Evolutionary conservation across 352 stramenopile genomes (phyloP).

Genomic region (Globisporangium lucens): DNA sequence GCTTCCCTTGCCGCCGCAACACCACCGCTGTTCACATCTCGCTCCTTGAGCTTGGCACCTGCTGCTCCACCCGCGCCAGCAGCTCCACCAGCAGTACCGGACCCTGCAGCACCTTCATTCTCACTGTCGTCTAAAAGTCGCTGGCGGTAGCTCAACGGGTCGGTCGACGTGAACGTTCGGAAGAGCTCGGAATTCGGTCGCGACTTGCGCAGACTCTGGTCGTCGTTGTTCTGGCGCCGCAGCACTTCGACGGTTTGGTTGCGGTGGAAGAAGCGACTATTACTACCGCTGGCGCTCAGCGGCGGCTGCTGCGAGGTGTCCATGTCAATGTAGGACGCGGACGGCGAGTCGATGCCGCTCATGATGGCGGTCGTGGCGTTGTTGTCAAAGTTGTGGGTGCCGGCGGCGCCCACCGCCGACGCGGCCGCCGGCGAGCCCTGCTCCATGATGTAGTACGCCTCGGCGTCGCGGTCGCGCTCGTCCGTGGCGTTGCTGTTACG

Average conservation of each 20-base stretch:
- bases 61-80: not conserved
- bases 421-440: slow-evolving; percentile 6
- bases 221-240: slow-evolving; percentile 25
- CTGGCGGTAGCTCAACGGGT: slow-evolving; percentile 58
- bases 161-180: slow-evolving; percentile 64
- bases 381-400: slow-evolving; percentile 1
- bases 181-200: slow-evolving; percentile 63
- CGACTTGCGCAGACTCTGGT: slow-evolving; percentile 36
- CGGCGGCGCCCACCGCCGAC: not conserved
- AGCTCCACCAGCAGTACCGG: slow-evolving; percentile 5
- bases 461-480: not conserved
- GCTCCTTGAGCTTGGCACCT: slow-evolving; percentile 14
- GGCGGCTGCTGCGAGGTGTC: slow-evolving; percentile 21
- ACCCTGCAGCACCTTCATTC: slow-evolving; percentile 16
- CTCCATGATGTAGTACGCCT: slow-evolving; percentile 18
- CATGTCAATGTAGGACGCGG: slow-evolving; percentile 18
- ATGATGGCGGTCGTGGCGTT: slow-evolving; percentile 15
- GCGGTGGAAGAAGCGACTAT: slow-evolving; percentile 51
- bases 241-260: slow-evolving; percentile 77
- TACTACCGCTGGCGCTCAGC: slow-evolving; percentile 10
- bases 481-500: not conserved
- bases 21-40: slow-evolving; percentile 2
- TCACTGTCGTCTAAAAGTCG: slow-evolving; percentile 50
- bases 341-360: slow-evolving; percentile 19
- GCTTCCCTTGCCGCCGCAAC: not conserved